These are phyloP conservation scores for Primulina tabacum DNA, from an alignment of 257 asterid species.

Conservation along the genomic window DNA sequence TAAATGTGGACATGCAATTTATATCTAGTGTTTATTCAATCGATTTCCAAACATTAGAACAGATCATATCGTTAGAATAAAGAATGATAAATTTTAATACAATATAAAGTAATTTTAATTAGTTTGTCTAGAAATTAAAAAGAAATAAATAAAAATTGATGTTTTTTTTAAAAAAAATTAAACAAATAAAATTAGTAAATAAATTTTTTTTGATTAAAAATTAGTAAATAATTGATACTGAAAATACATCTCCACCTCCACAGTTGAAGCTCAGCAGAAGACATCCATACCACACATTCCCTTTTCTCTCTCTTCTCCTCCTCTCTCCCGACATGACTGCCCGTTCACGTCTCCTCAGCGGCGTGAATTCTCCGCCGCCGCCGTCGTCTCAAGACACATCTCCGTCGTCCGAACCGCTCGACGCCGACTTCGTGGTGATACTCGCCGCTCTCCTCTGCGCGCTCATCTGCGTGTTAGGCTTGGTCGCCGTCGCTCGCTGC, in stretches of 20 bases:
- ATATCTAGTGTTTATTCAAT: no score
- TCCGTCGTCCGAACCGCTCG: slow-evolving; percentile 15
- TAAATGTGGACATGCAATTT: no score
- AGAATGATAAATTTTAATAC: no score
- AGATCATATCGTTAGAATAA: no score
- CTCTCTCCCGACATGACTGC: slow-evolving; percentile 32
- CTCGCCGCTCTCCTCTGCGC: slow-evolving; percentile 49
- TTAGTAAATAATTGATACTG: neutral
- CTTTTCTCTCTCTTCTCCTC: neutral
- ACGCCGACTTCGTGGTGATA: slow-evolving; percentile 37
- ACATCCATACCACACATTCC: neutral
- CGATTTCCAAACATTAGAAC: no score
- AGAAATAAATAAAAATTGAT: no score
- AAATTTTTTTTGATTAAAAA: neutral
- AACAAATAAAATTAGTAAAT: no score
- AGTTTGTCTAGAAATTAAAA: no score
- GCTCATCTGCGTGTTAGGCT: slow-evolving; percentile 46
- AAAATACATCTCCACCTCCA: slow-evolving; percentile 13
- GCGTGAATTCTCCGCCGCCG: slow-evolving; percentile 25
- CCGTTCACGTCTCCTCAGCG: slow-evolving; percentile 40
- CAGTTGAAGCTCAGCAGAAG: slow-evolving; percentile 8
- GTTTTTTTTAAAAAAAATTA: no score
- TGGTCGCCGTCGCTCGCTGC: slow-evolving; percentile 45
- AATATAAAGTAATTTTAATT: no score
- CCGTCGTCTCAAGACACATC: slow-evolving; percentile 18